These are phyloP conservation scores for Metschnikowia amazonensis DNA, from an alignment of 805 yeast genomes.

Conservation along the genomic window DNA sequence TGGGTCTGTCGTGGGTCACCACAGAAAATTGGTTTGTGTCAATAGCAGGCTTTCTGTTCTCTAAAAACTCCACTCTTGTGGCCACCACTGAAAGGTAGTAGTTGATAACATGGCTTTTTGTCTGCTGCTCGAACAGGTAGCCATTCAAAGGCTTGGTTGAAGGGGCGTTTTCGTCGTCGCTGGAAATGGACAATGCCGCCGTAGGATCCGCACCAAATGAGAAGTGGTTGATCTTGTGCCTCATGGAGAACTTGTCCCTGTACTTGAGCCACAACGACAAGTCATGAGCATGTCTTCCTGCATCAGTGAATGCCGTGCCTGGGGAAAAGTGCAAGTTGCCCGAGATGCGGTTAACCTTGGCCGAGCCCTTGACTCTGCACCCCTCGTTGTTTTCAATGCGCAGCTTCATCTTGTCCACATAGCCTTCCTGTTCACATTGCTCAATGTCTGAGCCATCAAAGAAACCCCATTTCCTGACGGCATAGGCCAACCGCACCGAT, in stretches of 20 bases:
- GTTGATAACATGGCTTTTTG: conserved; percentile 61
- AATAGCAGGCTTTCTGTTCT: conserved; percentile 38
- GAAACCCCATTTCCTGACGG: conserved; percentile 78
- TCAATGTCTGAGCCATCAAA: conserved; percentile 81
- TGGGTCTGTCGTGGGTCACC: conserved; percentile 82
- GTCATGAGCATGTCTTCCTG: conserved; percentile 78
- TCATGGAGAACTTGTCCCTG: conserved; percentile 60
- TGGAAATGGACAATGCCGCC: conserved; percentile 23
- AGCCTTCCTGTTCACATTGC: conserved; percentile 90
- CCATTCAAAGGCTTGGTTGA: conserved; percentile 71
- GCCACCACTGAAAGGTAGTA: conserved; percentile 89
- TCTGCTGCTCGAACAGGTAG: conserved; percentile 32
- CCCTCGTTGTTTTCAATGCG: conserved; percentile 66
- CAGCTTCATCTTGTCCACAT: conserved; percentile 57
- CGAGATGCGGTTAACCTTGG: conserved; percentile 76
- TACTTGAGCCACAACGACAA: conserved; percentile 62
- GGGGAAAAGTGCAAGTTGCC: conserved; percentile 97
- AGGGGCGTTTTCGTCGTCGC: conserved; percentile 23
- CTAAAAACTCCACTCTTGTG: conserved; percentile 72
- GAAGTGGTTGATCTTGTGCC: conserved; percentile 74
- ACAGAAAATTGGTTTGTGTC: conserved; percentile 91
- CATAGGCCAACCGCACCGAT: conserved; percentile 76
- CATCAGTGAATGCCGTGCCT: conserved; percentile 65
- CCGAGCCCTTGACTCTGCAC: conserved; percentile 78
- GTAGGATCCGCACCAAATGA: conserved; percentile 70